These are phyloP conservation scores for Aureobasidium uvarum DNA, from an alignment of 2,329 filamentous ascomycete species.

Conservation along the genomic window DNA sequence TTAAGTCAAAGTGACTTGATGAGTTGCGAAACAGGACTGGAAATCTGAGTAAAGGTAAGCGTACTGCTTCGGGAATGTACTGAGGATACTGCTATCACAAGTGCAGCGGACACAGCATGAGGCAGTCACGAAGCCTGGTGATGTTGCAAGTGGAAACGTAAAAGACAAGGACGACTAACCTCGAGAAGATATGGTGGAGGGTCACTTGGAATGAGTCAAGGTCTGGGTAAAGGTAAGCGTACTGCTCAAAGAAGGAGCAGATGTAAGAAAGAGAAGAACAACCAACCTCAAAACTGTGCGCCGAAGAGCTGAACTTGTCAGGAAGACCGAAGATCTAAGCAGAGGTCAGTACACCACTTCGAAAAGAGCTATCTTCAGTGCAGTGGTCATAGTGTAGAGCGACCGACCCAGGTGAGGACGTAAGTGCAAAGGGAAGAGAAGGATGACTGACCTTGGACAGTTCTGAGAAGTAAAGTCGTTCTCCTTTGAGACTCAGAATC, in stretches of 20 bases:
- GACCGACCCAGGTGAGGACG: background rate
- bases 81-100: background rate
- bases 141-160: too few species aligned
- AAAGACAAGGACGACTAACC: too few species aligned
- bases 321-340: background rate
- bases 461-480: too few species aligned
- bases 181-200: too few species aligned
- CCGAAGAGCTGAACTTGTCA: too few species aligned
- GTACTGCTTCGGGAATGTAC: background rate
- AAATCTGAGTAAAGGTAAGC: background rate
- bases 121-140: background rate
- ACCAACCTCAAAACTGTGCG: too few species aligned
- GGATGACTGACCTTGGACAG: background rate
- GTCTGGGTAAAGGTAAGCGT: background rate
- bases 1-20: background rate
- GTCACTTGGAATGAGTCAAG: too few species aligned
- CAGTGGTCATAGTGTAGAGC: background rate
- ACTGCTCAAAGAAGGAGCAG: background rate
- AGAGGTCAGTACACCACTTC: background rate
- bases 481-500: background rate
- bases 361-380: too few species aligned
- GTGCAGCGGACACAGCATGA: background rate
- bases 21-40: too few species aligned
- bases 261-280: too few species aligned
- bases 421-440: background rate